Evolutionary conservation across 140 eudicot genomes (phyloP), one percentile per base, ranked within the genome.

Genomic region (Oenanthe javanica): DNA sequence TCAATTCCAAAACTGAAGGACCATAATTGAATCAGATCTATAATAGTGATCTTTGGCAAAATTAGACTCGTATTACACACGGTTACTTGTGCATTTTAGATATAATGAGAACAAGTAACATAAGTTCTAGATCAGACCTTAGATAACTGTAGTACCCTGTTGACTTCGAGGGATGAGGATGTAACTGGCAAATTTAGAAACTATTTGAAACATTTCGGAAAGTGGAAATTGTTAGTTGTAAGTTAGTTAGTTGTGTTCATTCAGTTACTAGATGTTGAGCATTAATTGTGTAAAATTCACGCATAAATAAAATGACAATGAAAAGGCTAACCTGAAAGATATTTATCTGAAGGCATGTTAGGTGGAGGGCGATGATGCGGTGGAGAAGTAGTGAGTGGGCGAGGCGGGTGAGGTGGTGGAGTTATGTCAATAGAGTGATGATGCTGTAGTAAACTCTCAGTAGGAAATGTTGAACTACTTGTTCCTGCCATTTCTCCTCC

Each of bases 401-500:
- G 74, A 69, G 74, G 74, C 19, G 38, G 54, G 4, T 72, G 36
- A 9, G 77, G 77, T 9, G 77, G 38, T 19, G 77, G 10, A 45
- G 45, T 6, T 72, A 72, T 72, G 1, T 72, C 51, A 19, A 72
- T 43, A 42, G 77, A 72, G 25, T 72, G 77, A 43, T 45, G 15
- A n/a, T 21, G 27, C 3, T 45, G 77, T 8, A 45, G 25, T 42
- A 9, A 9, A n/a, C 9, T 55, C 2, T 38, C 75, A 15, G 21
- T 25, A 63, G 13, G 9, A 25, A 13, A 0, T 3, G 18, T 13
- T 67, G 73, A 10, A 38, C 18, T 31, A 25, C 43, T 27, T 27
- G 18, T 36, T 67, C 43, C 73, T 27, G 46, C 46, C 74, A 69
- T 69, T 69, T 15, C 74, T 69, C 74, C 43, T 69, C 74, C 74